Evolutionary conservation across 2,329 filamentous ascomycete species (phyloP), one percentile per base, ranked within the genome.

Genomic region (Diaporthe citri): DNA sequence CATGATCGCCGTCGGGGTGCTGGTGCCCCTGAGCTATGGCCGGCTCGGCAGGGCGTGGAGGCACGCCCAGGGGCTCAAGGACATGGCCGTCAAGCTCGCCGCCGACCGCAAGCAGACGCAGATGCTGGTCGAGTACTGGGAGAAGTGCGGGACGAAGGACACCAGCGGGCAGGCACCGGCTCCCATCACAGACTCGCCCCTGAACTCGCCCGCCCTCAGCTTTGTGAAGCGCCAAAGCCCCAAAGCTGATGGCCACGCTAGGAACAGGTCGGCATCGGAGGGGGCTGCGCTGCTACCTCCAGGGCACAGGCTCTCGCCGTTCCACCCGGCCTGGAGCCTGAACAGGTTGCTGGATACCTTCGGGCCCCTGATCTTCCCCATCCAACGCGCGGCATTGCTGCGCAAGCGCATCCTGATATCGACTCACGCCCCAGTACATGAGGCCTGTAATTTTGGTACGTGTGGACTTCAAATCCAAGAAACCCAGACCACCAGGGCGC

Each of bases 341-440:
- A 90, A 92, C 15, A 88, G 90, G 46, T 91, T 98, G 77, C 85
- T 98, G 60, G 92, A 97, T 78, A 91, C 90, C 12, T 97, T 98
- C 81, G 97, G 97, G 0, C 97, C 97, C 1, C 87, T 99, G 73
- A 91, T 98, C 69, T 99, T 98, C 81, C 95, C 97, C 15, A 90
- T 99, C 77, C 94, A 98, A 79, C 92, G 97, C 79, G 95, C 95
- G 59, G 95, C 96, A 10, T 85, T 99, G 67, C 85, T 98, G 77
- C 91, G 96, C 74, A 96, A 97, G 85, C 91, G 97, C 74, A 96
- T 99, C 73, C 85, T 99, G 70, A 93, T 99, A 76, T 93, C 97
- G 36, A 93, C 94, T 25, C 92, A 96, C 82, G 93, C 96, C 15
- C 97, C 97, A 0, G 95, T 99, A 31, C 93, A 96, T 82, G 88